Conservation (phyloP, 1,139 yeast genomes). For the Protomyces gravidus region DNA sequence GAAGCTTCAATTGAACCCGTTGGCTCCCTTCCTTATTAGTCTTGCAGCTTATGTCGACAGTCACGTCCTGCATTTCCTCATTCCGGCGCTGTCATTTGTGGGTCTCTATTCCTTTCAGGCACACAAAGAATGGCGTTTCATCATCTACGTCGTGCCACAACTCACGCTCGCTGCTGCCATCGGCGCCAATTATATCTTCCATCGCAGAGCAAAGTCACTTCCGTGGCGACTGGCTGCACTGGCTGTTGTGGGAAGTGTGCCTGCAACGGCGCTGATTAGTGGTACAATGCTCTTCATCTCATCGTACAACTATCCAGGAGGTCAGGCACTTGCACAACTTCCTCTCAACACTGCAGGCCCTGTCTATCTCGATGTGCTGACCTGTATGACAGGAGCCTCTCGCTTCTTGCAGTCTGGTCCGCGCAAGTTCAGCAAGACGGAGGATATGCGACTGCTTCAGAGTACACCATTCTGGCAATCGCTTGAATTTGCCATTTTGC, state of each 20-base stretch:
- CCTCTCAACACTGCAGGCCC: slow-evolving; percentile 45
- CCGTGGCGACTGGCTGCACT: slow-evolving; percentile 37
- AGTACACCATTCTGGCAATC: slow-evolving; percentile 8
- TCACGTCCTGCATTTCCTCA: slow-evolving; percentile 10
- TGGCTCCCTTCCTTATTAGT: slow-evolving; percentile 48
- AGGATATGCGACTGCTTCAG: slow-evolving; percentile 2
- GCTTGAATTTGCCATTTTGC: slow-evolving; percentile 4
- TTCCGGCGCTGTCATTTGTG: slow-evolving; percentile 46
- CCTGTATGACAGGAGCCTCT: slow-evolving; percentile 86
- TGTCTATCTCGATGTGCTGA: slow-evolving; percentile 71
- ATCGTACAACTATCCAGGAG: slow-evolving; percentile 84
- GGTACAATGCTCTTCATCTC: slow-evolving; percentile 58
- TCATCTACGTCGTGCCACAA: slow-evolving; percentile 69
- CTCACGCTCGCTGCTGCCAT: slow-evolving; percentile 62
- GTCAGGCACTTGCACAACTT: slow-evolving; percentile 58
- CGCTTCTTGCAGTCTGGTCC: slow-evolving; percentile 56
- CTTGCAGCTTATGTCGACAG: slow-evolving; percentile 42
- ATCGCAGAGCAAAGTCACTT: slow-evolving; percentile 35
- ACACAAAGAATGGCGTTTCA: slow-evolving; percentile 93
- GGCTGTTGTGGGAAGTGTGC: slow-evolving; percentile 38
- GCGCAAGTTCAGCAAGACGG: slow-evolving; percentile 55
- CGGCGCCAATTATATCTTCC: slow-evolving; percentile 48
- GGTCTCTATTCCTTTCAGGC: slow-evolving; percentile 70
- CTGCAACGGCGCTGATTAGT: slow-evolving; percentile 47
- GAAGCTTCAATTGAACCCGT: slow-evolving; percentile 57